Evolutionary conservation across 805 yeast genomes (phyloP).

Genomic region (Candida suzukii): DNA sequence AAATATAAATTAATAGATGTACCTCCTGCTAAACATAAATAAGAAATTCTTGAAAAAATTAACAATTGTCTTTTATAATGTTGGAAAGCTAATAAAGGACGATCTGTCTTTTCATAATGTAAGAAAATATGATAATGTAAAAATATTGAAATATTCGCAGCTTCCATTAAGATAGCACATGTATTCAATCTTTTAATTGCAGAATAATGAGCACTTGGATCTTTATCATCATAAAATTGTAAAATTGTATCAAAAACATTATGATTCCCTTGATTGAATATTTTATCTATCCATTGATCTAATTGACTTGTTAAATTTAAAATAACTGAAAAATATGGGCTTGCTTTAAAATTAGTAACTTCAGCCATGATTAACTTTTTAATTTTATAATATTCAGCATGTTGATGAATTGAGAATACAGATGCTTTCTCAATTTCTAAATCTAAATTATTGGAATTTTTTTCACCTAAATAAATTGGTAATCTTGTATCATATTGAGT

Average conservation of each 20-base stretch:
- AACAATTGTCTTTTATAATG: constrained; percentile 27
- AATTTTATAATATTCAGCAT: constrained; percentile 23
- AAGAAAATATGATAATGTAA: constrained; percentile 30
- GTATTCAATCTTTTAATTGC: background rate
- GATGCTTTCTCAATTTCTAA: constrained; percentile 31
- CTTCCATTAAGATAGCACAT: constrained; percentile 3
- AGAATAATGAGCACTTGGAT: background rate
- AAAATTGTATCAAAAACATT: background rate
- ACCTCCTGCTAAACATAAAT: constrained; percentile 26
- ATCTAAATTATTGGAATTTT: constrained; percentile 28
- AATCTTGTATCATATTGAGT: constrained; percentile 36
- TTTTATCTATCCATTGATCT: constrained; percentile 25
- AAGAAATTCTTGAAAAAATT: constrained; percentile 23
- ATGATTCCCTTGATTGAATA: constrained; percentile 16
- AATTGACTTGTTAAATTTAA: constrained; percentile 22
- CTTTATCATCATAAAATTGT: background rate
- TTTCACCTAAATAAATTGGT: constrained; percentile 27
- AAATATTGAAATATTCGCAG: constrained; percentile 15
- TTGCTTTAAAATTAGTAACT: constrained; percentile 25
- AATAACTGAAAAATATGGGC: constrained; percentile 28
- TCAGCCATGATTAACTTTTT: constrained; percentile 24
- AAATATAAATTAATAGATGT: constrained; percentile 28
- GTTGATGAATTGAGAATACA: constrained; percentile 22
- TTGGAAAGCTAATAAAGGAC: constrained; percentile 25
- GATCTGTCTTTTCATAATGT: constrained; percentile 29